Conservation (phyloP, 2,329 filamentous ascomycete genomes). For the Purpureocillium lavendulum region DNA sequence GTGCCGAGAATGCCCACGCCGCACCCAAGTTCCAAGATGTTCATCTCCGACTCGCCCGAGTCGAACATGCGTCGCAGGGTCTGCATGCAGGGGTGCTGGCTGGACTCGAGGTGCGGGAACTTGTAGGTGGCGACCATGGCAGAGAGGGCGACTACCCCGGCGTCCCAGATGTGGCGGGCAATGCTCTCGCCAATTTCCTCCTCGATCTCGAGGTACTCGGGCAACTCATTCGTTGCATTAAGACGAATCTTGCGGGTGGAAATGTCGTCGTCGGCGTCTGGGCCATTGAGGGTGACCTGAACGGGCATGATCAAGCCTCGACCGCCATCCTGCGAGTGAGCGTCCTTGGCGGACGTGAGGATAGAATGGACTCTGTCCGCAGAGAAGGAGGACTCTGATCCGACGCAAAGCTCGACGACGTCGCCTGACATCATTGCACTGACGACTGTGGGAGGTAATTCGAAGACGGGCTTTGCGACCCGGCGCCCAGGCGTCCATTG, state of each 20-base stretch:
- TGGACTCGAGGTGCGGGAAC: conserved; percentile 16
- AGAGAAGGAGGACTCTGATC: conserved; percentile 14
- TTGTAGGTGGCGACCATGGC: conserved; percentile 20
- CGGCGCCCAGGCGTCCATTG: conserved; percentile 27
- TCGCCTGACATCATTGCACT: conserved; percentile 14
- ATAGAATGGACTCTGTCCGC: conserved; percentile 18
- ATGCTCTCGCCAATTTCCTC: conserved; percentile 54
- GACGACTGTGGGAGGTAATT: conserved; percentile 18
- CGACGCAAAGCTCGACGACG: conserved; percentile 19
- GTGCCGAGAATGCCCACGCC: conserved; percentile 49
- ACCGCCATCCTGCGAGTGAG: conserved; percentile 10
- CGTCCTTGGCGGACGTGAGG: conserved; percentile 11
- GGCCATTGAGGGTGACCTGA: conserved; percentile 25
- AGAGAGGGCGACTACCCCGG: conserved; percentile 36
- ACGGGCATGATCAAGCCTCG: conserved; percentile 35
- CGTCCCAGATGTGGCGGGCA: conserved; percentile 52
- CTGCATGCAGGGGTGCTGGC: conserved; percentile 17
- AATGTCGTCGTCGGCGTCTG: conserved; percentile 12
- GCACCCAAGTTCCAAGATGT: conserved; percentile 46
- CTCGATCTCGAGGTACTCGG: conserved; percentile 32
- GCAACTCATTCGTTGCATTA: conserved; percentile 11
- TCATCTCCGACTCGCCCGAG: conserved; percentile 17
- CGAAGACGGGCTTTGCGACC: conserved; percentile 26
- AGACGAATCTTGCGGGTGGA: conserved; percentile 20
- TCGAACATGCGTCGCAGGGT: conserved; percentile 21